A percentile compares a stretch with the other conserved stretches of the same genome.
These are phyloP conservation scores for Galerina sulciceps DNA, from an alignment of 768 basidiomycete species.

Conservation along the genomic window DNA sequence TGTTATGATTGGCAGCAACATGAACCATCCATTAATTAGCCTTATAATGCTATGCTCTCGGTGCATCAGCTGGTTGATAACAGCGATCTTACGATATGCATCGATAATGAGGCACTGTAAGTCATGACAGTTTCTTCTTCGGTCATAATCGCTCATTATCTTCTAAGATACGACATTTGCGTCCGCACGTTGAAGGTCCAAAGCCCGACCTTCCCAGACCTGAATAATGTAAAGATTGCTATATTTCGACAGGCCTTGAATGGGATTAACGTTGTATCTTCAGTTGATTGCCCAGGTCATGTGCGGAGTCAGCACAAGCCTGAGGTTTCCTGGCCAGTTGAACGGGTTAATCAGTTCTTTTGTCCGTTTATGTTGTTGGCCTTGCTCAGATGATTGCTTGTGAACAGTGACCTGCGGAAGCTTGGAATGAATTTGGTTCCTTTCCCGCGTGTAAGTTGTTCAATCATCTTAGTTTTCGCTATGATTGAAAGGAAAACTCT, in stretches of 20 bases:
- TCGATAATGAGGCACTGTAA: conserved; percentile 88
- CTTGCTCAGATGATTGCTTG: neutral
- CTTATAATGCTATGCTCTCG: conserved; percentile 86
- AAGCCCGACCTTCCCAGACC: conserved; percentile 62
- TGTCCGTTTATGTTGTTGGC: neutral
- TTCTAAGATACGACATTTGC: conserved; percentile 70
- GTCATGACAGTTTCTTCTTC: conserved; percentile 22
- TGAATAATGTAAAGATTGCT: conserved; percentile 62
- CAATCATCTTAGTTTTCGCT: neutral
- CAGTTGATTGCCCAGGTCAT: conserved; percentile 87
- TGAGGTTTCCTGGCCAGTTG: conserved; percentile 92
- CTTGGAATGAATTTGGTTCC: conserved; percentile 94
- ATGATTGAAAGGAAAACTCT: neutral
- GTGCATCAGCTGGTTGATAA: conserved; percentile 90
- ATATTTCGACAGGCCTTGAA: neutral
- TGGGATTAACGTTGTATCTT: neutral
- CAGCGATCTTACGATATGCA: conserved; percentile 80
- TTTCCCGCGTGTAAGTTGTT: conserved; percentile 80
- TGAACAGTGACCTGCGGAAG: conserved; percentile 77
- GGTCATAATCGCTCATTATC: neutral
- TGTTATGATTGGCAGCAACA: conserved; percentile 41
- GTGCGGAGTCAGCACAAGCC: conserved; percentile 91
- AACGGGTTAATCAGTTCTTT: conserved; percentile 73
- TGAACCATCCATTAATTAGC: conserved; percentile 67
- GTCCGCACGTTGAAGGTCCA: conserved; percentile 67